Evolutionary conservation across 2,329 filamentous ascomycete species (phyloP), one percentile per base, ranked within the genome.

Genomic region (Penicillium olsonii): DNA sequence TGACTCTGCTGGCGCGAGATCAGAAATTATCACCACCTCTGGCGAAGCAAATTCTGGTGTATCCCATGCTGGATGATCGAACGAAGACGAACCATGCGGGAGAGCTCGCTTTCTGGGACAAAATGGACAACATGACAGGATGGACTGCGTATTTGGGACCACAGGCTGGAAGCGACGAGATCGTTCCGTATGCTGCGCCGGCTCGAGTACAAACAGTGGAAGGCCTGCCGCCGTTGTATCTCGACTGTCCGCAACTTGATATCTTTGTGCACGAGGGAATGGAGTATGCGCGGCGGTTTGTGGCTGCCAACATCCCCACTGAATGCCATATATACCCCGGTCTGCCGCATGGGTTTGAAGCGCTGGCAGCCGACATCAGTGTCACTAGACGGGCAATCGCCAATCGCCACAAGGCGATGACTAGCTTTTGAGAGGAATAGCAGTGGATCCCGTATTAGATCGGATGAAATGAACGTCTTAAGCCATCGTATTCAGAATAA

Each of bases 1-100:
- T 79, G 54, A 74, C 78, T 1, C 65, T 84, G 20, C 76, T 82
- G 72, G 62, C 62, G 3, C 62, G 69, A n/a, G 72, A 75, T 54
- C 58, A 57, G n/a, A 60, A 56, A 18, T 56, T 66, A 1, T 19
- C n/a, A 1, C 67, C 68, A 1, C 61, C 61, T n/a, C 50, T 76
- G 3, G 64, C 66, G 8, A 71, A 69, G 18, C 68, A 73, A 29
- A 66, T 72, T 15, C 62, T 76, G 1, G 56, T 73, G 14, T 72
- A 67, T 41, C 71, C 73, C 8, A 74, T 75, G 73, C 56, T 76
- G n/a, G 72, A 76, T 50, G 70, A 75, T 51, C 63, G 72, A 9
- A 55, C 41, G 1, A 40, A 24, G 5, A 40, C 37, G 9, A 48
- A 55, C 6, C 44, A 47, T 26, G 53, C 48, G 1, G 54, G 47